A percentile compares a stretch with the other conserved stretches of the same genome.
phyloP scores from a whole-genome alignment of 306 rosid species.

The Medicago ruthenica region DNA sequence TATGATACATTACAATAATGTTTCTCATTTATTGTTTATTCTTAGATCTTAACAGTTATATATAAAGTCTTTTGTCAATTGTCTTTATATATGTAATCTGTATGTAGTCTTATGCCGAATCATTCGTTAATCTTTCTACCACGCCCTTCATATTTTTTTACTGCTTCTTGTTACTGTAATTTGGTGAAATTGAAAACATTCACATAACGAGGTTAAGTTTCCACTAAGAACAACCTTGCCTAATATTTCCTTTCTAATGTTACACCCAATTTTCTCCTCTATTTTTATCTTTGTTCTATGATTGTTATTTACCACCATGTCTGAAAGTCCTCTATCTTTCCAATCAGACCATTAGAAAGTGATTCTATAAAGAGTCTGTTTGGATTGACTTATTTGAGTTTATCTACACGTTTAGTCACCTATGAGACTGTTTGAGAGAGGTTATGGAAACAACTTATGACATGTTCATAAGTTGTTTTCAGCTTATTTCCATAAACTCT shows the following conservation, averaged over 20 bases:
- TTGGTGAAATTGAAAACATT: no score
- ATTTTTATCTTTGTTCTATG: slow-evolving; percentile 12
- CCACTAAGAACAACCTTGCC: slow-evolving; percentile 11
- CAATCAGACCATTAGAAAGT: slow-evolving; percentile 1
- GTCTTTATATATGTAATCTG: slow-evolving; percentile 28
- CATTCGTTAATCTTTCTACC: slow-evolving; percentile 21
- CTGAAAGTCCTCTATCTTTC: not conserved
- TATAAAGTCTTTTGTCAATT: slow-evolving; percentile 26
- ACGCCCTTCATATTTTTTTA: slow-evolving; percentile 1
- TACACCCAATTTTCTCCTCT: not conserved
- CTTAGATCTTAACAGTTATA: slow-evolving; percentile 30
- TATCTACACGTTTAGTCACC: not conserved
- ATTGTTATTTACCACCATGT: not conserved
- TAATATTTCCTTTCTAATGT: slow-evolving; percentile 26
- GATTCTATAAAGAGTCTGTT: not conserved
- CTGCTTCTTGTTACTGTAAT: slow-evolving; percentile 10
- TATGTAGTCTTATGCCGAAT: slow-evolving; percentile 21
- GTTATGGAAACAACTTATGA: not conserved
- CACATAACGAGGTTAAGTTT: no score
- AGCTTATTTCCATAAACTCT: not conserved
- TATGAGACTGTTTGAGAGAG: not conserved
- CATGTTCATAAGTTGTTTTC: no score
- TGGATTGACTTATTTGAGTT: not conserved
- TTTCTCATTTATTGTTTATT: not conserved
- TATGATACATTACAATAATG: slow-evolving; percentile 2